Base-by-base conservation (phyloP, 2,329 filamentous ascomycete genomes). In the Cercospora brassicicola region DNA sequence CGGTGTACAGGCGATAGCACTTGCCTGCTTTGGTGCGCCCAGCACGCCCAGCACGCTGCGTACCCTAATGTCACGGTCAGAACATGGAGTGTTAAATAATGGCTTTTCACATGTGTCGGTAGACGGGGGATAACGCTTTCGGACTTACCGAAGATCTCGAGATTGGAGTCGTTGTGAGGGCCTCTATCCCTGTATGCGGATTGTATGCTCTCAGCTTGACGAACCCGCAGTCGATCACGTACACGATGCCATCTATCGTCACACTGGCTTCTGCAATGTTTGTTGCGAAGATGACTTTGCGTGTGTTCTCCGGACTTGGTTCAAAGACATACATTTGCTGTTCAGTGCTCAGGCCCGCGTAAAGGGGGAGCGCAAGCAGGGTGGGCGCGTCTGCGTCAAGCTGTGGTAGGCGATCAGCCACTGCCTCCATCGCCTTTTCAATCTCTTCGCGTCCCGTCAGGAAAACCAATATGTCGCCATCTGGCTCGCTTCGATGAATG, bases 251-350 rank as follows among this genome's bases (percentile, higher is more conserved):
- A 63, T 95, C 90, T 65, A 98, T 96, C 15, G 95, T 98, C 53
- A 99, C 91, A 1, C 93, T 97, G 4, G 95, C 94, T 82, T 99
- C 95, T 11, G 95, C 93, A 71, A 98, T 97, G 77, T 98, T 98
- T 67, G 95, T 98, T 3, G 92, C 91, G 72, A 97, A 90, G 39
- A 99, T 91, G 45, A 97, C 91, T 77, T 98, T 98, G 51, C 95
- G 87, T 1, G 90, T 94, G 67, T 94, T 90, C 69, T 92, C 89
- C 0, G 92, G 89, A 1, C 93, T 84, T 64, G 91, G 89, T 74
- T 97, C 93, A 77, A 98, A 98, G 48, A 98, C 91, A 72, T 94
- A 94, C 88, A 97, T 94, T 77, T 98, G 95, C 76, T 97, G 90
- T 71, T 97, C 94, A 8, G 91, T 93, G 1, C 93, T 88, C 5